Evolutionary conservation across 345 rosid species (phyloP).

Genomic region (Rhodamnia argentea): DNA sequence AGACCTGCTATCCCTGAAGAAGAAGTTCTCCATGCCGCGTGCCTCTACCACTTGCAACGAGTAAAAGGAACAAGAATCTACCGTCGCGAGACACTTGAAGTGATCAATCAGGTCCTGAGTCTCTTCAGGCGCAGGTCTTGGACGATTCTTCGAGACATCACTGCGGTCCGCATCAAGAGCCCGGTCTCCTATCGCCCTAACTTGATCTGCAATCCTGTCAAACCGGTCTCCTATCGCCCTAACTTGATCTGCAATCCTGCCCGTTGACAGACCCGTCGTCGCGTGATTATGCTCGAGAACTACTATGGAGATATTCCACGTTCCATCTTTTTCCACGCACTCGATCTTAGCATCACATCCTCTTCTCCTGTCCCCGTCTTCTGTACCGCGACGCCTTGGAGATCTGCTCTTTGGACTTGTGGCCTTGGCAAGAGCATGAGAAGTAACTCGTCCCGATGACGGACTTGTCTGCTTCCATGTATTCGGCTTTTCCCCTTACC

Average conservation of each 20-base stretch:
- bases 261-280: too few relatives aligned
- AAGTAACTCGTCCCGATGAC: neutral
- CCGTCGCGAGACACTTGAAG: too few relatives aligned
- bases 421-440: neutral
- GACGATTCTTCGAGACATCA: neutral
- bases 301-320: neutral
- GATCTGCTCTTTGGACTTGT: neutral
- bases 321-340: accelerated
- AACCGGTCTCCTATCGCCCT: too few relatives aligned
- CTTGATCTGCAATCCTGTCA: too few relatives aligned
- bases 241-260: too few relatives aligned
- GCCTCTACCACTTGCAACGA: too few relatives aligned
- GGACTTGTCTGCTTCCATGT: neutral
- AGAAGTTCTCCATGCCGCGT: neutral
- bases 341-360: neutral
- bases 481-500: neutral
- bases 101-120: neutral
- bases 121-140: neutral
- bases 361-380: neutral
- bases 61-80: too few relatives aligned
- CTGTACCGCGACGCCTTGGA: neutral
- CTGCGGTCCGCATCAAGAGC: neutral
- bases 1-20: neutral
- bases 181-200: accelerated
- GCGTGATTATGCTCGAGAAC: neutral